A percentile compares a stretch with the other conserved stretches of the same genome.
phyloP scores from a whole-genome alignment of 1,139 yeast genomes.

The Lodderomyces metapsilosis region DNA sequence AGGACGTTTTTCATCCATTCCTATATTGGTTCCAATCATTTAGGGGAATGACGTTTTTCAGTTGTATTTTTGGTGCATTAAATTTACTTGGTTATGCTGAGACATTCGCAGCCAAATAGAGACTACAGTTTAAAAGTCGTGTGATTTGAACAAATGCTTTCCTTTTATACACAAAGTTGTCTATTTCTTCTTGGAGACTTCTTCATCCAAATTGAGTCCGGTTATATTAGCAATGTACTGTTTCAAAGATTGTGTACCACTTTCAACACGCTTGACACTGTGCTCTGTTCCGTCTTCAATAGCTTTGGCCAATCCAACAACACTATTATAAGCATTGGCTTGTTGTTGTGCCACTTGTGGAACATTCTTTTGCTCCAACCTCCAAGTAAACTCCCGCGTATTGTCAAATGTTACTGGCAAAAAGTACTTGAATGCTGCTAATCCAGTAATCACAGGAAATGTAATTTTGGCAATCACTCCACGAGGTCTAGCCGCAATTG shows the following conservation, averaged over 20 bases:
- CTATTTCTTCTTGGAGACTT: conserved; percentile 52
- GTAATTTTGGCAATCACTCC: conserved; percentile 55
- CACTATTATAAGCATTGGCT: conserved; percentile 40
- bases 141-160: too few relatives aligned
- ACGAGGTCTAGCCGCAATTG: conserved; percentile 74
- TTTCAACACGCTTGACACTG: conserved; percentile 39
- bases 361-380: conserved; percentile 59
- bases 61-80: too few relatives aligned
- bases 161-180: background rate
- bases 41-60: too few relatives aligned
- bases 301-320: conserved; percentile 45
- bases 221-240: conserved; percentile 56
- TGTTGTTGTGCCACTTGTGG: conserved; percentile 74
- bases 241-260: conserved; percentile 44
- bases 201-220: conserved; percentile 67
- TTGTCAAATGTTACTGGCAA: conserved; percentile 77
- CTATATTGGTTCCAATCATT: background rate
- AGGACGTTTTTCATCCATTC: conserved; percentile 21
- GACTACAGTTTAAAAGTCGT: too few relatives aligned
- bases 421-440: conserved; percentile 67
- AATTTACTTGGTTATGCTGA: conserved; percentile 3
- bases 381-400: conserved; percentile 61
- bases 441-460: conserved; percentile 67
- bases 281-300: conserved; percentile 38
- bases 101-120: conserved; percentile 5